Evolutionary conservation across 257 asterid genomes (phyloP), one percentile per base, ranked within the genome.

Genomic region (Jaltomata sinuosa): DNA sequence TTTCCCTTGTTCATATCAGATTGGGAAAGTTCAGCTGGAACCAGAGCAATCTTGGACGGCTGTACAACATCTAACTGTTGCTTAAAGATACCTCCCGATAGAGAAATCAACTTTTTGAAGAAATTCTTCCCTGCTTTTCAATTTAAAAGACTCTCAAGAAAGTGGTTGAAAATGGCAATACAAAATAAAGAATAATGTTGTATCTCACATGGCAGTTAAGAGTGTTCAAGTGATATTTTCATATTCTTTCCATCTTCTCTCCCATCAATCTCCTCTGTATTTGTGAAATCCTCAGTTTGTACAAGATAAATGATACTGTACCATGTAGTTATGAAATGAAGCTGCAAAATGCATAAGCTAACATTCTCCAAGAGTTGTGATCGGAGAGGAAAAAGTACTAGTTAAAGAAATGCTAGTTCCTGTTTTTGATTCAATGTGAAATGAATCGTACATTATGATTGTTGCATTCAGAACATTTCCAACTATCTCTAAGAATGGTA

Each of bases 41-140:
- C 98, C 98, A 38, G 84, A 84, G 19, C 91, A 93, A 88, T 90
- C 97, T 31, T 96, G 99, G 99, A 94, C 94, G 8, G 98, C 99
- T 5, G 79, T 79, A 82, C 99, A 96, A 84, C 91, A 89, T 27
- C 77, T 96, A 68, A 89, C 90, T 87, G 86, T 96, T 82, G 90
- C 89, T 83, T 93, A 91, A 92, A 74, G 83, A 79, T 84, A 68
- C 22, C 6, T 78, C 54, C 15, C 7, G 77, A 34, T 15, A 69
- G 67, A 74, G 53, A 72, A 54, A 59, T 82, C 77, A 57, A 53
- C 61, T 32, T 71, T 80, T 53, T 83, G 34, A 49, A 84, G 80
- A 62, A 45, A 76, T 47, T 27, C 32, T 79, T 25, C 69, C 45
- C 74, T 62, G 76, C 27, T 36, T 50, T 29, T 69, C 27, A 27